Conservation (phyloP, 176 grass and related monocot species). For the Zea luxurians region DNA sequence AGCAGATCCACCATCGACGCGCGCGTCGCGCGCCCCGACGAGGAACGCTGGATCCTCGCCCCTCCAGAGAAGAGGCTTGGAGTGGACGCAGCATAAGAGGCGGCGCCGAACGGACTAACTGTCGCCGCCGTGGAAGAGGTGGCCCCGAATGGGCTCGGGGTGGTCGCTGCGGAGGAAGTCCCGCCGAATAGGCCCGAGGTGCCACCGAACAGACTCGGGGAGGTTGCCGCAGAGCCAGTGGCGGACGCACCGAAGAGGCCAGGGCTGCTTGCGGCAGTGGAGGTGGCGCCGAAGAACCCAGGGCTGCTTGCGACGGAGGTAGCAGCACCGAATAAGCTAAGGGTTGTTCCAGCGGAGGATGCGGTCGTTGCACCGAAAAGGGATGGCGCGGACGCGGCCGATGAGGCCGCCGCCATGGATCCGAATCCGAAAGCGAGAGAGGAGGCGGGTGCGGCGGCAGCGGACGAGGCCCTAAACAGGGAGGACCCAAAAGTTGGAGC, state of each 20-base stretch:
- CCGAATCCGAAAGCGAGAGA: conserved; percentile 53
- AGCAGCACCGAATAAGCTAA: conserved; percentile 38
- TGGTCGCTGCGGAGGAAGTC: conserved; percentile 7
- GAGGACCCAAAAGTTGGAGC: conserved; percentile 40
- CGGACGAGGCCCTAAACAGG: conserved; percentile 39
- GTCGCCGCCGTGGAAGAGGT: conserved; percentile 35
- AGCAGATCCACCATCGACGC: too few species aligned
- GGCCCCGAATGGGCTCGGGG: conserved; percentile 33
- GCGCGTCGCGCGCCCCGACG: too few species aligned
- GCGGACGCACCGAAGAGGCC: neutral
- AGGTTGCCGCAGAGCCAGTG: neutral
- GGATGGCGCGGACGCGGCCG: conserved; percentile 24
- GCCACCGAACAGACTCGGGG: conserved; percentile 32
- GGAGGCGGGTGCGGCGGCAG: conserved; percentile 39
- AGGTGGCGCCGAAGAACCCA: conserved; percentile 22
- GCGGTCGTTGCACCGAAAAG: conserved; percentile 34
- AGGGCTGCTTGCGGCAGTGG: conserved; percentile 1
- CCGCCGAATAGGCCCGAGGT: conserved; percentile 33
- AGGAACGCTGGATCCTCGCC: too few species aligned
- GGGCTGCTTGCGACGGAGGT: conserved; percentile 13
- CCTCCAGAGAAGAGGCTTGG: conserved; percentile 49
- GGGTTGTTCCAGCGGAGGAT: conserved; percentile 30
- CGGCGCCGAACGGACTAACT: conserved; percentile 19
- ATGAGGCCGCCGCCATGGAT: conserved; percentile 23
- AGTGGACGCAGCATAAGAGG: conserved; percentile 32